These are phyloP conservation scores for Yamadazyma nakazawae DNA, from an alignment of 805 yeast genomes.

Conservation along the genomic window DNA sequence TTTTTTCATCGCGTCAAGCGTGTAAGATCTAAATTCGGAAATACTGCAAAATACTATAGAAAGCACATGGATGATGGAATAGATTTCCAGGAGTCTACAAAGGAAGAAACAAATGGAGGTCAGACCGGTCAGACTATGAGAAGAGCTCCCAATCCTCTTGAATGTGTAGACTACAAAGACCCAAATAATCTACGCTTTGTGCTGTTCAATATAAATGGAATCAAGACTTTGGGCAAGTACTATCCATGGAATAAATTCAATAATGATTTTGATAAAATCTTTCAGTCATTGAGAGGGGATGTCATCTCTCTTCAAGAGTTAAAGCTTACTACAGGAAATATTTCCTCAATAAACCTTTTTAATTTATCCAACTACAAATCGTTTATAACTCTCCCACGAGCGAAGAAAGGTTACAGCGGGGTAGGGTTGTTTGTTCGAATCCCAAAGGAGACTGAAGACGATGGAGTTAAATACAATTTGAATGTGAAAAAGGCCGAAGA, in stretches of 20 bases:
- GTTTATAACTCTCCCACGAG: conserved; percentile 64
- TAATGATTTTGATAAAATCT: conserved; percentile 40
- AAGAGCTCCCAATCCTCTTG: background rate
- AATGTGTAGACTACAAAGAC: conserved; percentile 4
- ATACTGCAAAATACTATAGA: background rate
- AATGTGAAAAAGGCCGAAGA: conserved; percentile 77
- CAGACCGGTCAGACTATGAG: background rate
- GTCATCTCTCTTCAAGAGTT: conserved; percentile 85
- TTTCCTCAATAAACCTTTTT: conserved; percentile 43
- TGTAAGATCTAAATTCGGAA: background rate
- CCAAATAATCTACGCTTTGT: conserved; percentile 41
- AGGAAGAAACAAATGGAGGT: background rate
- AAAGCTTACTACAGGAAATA: conserved; percentile 44
- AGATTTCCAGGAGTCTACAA: background rate
- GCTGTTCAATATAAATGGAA: conserved; percentile 83
- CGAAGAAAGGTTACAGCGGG: conserved; percentile 85
- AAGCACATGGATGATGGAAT: background rate
- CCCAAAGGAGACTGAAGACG: conserved; percentile 44
- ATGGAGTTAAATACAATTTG: conserved; percentile 32
- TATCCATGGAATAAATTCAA: conserved; percentile 70
- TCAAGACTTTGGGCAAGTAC: conserved; percentile 74
- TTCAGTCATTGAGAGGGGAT: conserved; percentile 61
- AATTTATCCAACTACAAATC: conserved; percentile 55
- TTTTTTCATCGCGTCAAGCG: background rate
- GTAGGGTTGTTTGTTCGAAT: conserved; percentile 77